Percentiles rank a stretch among this genome's conserved stretches.
phyloP scores from a whole-genome alignment of 192 early-diverging fungal genomes.

The Coemansia sp. region DNA sequence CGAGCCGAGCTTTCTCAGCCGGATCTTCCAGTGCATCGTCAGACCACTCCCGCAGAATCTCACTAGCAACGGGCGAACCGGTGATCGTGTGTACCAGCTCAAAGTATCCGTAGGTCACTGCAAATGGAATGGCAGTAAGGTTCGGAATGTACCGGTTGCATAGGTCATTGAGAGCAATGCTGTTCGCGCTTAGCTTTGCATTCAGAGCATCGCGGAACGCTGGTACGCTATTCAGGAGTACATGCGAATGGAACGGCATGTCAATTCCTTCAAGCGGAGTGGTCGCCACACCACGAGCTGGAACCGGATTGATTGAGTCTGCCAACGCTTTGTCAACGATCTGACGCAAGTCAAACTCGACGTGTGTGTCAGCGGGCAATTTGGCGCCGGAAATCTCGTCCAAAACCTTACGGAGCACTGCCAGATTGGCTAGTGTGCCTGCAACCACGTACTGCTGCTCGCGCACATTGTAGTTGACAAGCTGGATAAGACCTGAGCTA shows the following conservation, averaged over 20 bases:
- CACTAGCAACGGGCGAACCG: conserved; percentile 61
- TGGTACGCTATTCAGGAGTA: conserved; percentile 76
- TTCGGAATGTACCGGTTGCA: conserved; percentile 90
- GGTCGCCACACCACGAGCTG: conserved; percentile 76
- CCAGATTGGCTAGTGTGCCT: conserved; percentile 77
- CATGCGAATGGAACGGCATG: conserved; percentile 87
- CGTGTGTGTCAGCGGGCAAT: too few species aligned
- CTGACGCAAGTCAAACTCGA: conserved; percentile 15
- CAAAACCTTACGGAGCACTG: conserved; percentile 77
- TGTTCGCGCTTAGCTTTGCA: conserved; percentile 68
- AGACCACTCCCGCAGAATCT: conserved; percentile 70
- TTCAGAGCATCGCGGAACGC: conserved; percentile 80
- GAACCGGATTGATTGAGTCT: conserved; percentile 29
- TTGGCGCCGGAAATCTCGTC: conserved; percentile 39
- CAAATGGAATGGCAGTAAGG: conserved; percentile 88
- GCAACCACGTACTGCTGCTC: conserved; percentile 92
- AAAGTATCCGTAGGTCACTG: conserved; percentile 73
- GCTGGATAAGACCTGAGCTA: conserved; percentile 74
- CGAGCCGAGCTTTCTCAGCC: conserved; percentile 70
- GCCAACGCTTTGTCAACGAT: conserved; percentile 66
- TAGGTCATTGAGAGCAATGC: conserved; percentile 67
- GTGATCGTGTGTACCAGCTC: conserved; percentile 69
- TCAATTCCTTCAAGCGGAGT: conserved; percentile 90
- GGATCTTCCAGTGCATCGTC: conserved; percentile 18
- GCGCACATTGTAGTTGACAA: conserved; percentile 96